These are phyloP conservation scores for Stromatinia cepivora DNA, from an alignment of 2,329 filamentous ascomycete genomes.

Conservation along the genomic window DNA sequence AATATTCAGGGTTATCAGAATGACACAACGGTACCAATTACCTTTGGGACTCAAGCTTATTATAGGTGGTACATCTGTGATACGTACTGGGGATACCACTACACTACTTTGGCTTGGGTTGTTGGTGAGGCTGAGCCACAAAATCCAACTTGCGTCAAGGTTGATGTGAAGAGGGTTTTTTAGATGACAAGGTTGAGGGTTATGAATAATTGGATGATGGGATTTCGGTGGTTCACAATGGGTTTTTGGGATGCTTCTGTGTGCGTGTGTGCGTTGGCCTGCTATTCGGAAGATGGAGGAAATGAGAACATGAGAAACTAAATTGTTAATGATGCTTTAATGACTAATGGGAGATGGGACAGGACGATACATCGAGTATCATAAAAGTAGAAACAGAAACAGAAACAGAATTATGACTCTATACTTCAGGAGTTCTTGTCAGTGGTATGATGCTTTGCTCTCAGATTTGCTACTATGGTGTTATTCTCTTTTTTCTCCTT, in stretches of 20 bases:
- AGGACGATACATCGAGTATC: background rate
- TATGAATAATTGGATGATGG: background rate
- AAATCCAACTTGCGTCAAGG: slow-evolving; percentile 48
- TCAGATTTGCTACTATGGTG: background rate
- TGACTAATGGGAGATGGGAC: background rate
- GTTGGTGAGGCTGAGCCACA: slow-evolving; percentile 44
- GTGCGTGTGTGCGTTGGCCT: background rate
- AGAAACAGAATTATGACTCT: background rate
- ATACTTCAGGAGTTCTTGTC: background rate
- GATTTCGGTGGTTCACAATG: background rate
- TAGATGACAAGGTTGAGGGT: too few species aligned
- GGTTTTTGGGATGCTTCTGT: background rate
- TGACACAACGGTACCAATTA: slow-evolving; percentile 43
- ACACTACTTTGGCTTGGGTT: slow-evolving; percentile 47
- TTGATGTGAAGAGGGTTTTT: slow-evolving; percentile 44
- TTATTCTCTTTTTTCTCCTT: background rate
- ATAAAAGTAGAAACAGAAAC: too few species aligned
- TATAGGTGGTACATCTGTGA: slow-evolving; percentile 49
- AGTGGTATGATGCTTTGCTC: background rate
- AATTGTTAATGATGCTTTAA: background rate
- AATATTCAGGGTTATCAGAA: slow-evolving; percentile 45
- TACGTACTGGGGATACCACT: slow-evolving; percentile 45
- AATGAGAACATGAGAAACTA: background rate
- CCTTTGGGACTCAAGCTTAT: slow-evolving; percentile 28
- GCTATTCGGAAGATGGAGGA: background rate